Percentiles rank a stretch among this genome's conserved stretches.
phyloP scores from a whole-genome alignment of 2,329 filamentous ascomycete genomes.

The Trichothecium roseum region DNA sequence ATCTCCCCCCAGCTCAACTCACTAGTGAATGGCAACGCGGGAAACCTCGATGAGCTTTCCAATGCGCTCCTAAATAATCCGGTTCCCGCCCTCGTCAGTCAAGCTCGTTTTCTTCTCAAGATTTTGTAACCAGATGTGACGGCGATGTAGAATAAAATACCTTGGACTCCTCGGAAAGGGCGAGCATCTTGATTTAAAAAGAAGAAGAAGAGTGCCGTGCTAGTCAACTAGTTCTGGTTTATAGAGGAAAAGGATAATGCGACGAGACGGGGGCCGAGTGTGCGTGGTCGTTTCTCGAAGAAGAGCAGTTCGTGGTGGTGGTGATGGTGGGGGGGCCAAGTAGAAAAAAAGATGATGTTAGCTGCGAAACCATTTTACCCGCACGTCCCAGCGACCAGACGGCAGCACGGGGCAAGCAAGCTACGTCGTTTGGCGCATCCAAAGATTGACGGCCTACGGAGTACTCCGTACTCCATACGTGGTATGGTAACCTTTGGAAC shows the following conservation, averaged over 20 bases:
- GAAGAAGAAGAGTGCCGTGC: no score
- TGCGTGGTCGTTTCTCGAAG: not conserved
- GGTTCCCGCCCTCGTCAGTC: slow-evolving; percentile 5
- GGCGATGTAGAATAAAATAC: slow-evolving; percentile 47
- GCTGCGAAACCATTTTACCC: not conserved
- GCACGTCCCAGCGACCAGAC: slow-evolving; percentile 4
- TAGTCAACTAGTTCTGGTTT: no score
- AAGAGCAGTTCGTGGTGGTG: not conserved
- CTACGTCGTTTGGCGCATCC: no score
- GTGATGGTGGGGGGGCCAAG: not conserved
- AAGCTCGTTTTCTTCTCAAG: not conserved
- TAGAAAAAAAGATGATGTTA: no score
- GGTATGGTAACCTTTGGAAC: no score
- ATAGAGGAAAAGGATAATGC: not conserved
- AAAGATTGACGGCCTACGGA: no score
- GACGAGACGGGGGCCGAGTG: not conserved
- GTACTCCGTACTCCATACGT: no score
- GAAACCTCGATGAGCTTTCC: slow-evolving; percentile 92
- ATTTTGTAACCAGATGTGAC: slow-evolving; percentile 1
- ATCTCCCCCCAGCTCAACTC: no score
- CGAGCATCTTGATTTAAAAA: slow-evolving; percentile 36
- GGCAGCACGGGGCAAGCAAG: no score
- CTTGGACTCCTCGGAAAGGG: slow-evolving; percentile 95
- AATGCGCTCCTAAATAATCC: slow-evolving; percentile 85
- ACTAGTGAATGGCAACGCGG: slow-evolving; percentile 93